Conservation (phyloP, 139 green algal genomes). For the Tetratostichococcus sp. region DNA sequence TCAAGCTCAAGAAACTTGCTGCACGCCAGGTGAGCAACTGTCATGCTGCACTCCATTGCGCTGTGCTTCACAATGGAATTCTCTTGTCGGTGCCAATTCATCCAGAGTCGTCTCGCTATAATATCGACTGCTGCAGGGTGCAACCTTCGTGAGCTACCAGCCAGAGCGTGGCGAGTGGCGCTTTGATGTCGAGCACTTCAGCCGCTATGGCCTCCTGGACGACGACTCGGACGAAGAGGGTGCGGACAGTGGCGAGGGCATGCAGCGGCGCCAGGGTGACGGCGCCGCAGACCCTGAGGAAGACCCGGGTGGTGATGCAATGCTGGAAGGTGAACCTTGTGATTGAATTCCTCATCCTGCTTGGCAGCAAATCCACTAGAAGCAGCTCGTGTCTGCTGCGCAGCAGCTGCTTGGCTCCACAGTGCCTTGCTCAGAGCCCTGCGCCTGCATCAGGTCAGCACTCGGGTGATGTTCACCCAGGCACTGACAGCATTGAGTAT, state of each 20-base stretch:
- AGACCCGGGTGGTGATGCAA: not conserved
- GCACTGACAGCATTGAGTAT: no score
- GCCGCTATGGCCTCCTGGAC: conserved; percentile 71
- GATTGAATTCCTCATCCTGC: no score
- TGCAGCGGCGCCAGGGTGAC: no score
- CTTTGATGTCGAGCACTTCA: conserved; percentile 94
- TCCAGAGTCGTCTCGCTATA: no score
- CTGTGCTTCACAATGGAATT: conserved; percentile 12
- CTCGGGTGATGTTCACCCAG: no score
- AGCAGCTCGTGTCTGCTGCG: no score
- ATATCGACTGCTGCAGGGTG: conserved; percentile 45
- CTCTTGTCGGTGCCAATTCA: no score
- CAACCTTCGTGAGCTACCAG: conserved; percentile 79
- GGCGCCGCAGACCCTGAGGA: not conserved
- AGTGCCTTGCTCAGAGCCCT: no score
- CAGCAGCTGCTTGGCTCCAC: no score
- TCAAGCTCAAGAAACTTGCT: conserved; percentile 49
- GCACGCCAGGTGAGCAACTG: conserved; percentile 58
- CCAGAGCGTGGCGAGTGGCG: conserved; percentile 66
- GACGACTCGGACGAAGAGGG: conserved; percentile 50
- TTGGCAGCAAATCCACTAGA: no score
- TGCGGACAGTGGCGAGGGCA: no score
- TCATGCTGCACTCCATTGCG: conserved; percentile 19
- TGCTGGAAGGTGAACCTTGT: not conserved
- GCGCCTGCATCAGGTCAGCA: no score